A percentile compares a stretch with the other conserved stretches of the same genome.
Evolutionary conservation across 2,329 filamentous ascomycete genomes (phyloP).

Genomic region (Pyrenophora tritici-repentis): DNA sequence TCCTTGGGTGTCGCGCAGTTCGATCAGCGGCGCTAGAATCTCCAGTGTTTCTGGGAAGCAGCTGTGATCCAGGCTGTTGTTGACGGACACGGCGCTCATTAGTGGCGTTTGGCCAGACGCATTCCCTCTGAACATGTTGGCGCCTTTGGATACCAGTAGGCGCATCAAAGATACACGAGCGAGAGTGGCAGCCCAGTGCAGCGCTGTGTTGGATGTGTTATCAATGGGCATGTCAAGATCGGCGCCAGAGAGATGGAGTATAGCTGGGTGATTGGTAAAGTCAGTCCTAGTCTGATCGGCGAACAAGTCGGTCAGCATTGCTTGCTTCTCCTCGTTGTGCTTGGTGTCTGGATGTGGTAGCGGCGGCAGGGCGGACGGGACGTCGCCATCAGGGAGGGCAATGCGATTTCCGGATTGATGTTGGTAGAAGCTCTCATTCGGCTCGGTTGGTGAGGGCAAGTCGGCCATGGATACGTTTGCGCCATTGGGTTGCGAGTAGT

Average conservation of each 20-base stretch:
- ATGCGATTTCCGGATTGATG: conserved; percentile 54
- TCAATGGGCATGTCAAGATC: conserved; percentile 95
- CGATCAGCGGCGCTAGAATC: conserved; percentile 85
- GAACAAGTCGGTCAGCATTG: conserved; percentile 74
- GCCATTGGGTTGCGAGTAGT: conserved; percentile 49
- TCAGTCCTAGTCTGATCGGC: conserved; percentile 67
- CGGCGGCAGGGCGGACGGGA: conserved; percentile 66
- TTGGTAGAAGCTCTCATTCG: conserved; percentile 72
- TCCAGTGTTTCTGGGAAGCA: conserved; percentile 92
- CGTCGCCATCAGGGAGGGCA: conserved; percentile 56
- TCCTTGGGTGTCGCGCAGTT: conserved; percentile 85
- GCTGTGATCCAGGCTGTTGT: conserved; percentile 89
- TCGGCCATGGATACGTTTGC: conserved; percentile 65
- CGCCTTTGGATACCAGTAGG: conserved; percentile 80
- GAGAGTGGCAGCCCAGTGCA: conserved; percentile 95
- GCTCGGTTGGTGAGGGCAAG: conserved; percentile 71
- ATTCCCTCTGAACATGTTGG: conserved; percentile 87
- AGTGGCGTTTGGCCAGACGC: conserved; percentile 87
- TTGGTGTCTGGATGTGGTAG: conserved; percentile 63
- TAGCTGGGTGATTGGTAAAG: conserved; percentile 73
- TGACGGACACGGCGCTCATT: conserved; percentile 89
- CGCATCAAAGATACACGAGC: conserved; percentile 82
- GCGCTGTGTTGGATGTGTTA: conserved; percentile 81
- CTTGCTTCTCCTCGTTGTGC: conserved; percentile 78
- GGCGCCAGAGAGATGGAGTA: conserved; percentile 73